Evolutionary conservation across 1,284 basidiomycete species (phyloP).

Genomic region (Serendipita sp.): DNA sequence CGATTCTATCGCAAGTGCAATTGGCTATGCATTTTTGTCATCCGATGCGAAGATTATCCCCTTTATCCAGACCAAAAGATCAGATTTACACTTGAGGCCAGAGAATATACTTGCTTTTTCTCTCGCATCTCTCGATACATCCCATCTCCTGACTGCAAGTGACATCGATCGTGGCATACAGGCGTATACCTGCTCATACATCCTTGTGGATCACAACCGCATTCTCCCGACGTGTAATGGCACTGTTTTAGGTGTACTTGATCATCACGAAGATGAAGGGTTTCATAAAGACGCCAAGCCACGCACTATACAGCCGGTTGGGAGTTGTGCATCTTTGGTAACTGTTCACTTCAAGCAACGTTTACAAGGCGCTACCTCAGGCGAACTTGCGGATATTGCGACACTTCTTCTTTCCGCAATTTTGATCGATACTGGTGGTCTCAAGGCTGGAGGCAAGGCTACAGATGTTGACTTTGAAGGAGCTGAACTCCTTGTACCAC

Average conservation of each 20-base stretch:
- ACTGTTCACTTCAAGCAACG: conserved; percentile 33
- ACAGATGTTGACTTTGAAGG: conserved; percentile 45
- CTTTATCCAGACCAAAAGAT: conserved; percentile 54
- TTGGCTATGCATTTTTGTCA: conserved; percentile 65
- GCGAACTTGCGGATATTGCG: conserved; percentile 42
- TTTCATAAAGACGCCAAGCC: conserved; percentile 47
- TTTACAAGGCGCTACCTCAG: conserved; percentile 20
- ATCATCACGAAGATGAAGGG: conserved; percentile 86
- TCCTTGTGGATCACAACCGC: conserved; percentile 81
- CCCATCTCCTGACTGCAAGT: conserved; percentile 40
- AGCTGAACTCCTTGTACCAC: conserved; percentile 42
- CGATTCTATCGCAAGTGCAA: conserved; percentile 71
- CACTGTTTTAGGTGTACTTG: conserved; percentile 67
- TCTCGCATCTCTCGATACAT: conserved; percentile 36
- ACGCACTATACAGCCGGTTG: conserved; percentile 52
- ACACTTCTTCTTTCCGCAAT: conserved; percentile 69
- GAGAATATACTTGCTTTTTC: conserved; percentile 73
- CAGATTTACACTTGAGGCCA: conserved; percentile 64
- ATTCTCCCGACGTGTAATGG: conserved; percentile 31
- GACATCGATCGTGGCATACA: conserved; percentile 29
- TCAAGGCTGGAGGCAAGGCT: conserved; percentile 68
- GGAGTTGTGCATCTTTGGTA: conserved; percentile 72
- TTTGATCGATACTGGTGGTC: conserved; percentile 69
- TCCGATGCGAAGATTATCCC: conserved; percentile 48
- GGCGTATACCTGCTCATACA: conserved; percentile 34